phyloP scores from a whole-genome alignment of 1,284 basidiomycete species.

The Hortiboletus rubellus region DNA sequence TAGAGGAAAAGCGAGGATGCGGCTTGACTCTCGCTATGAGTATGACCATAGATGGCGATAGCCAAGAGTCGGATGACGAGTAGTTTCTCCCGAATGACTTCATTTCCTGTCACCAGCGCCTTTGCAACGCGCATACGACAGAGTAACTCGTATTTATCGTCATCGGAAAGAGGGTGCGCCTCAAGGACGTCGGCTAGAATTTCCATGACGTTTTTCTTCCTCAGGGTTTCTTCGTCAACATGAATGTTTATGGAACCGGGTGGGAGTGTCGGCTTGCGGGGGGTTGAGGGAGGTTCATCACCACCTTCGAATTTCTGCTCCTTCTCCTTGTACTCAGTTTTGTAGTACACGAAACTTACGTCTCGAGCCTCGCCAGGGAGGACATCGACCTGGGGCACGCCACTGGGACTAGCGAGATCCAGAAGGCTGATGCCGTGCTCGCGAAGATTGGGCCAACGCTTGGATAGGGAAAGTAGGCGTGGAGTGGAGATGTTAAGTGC shows the following conservation, averaged over 20 bases:
- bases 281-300: constrained; percentile 39
- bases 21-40: constrained; percentile 76
- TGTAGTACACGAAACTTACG: constrained; percentile 76
- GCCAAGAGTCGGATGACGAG: constrained; percentile 83
- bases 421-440: constrained; percentile 72
- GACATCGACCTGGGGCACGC: constrained; percentile 52
- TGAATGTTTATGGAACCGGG: constrained; percentile 62
- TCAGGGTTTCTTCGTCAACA: constrained; percentile 60
- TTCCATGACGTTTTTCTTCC: constrained; percentile 64
- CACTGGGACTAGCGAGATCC: constrained; percentile 61
- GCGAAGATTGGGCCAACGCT: constrained; percentile 72
- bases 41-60: constrained; percentile 88
- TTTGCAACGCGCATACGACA: constrained; percentile 84
- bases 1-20: constrained; percentile 87
- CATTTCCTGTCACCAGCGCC: constrained; percentile 58
- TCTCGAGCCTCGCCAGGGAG: constrained; percentile 70
- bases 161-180: constrained; percentile 72
- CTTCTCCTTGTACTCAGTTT: constrained; percentile 50
- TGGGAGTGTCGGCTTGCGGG: constrained; percentile 38
- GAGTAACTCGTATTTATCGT: constrained; percentile 88
- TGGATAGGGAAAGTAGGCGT: constrained; percentile 68
- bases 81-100: constrained; percentile 74
- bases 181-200: constrained; percentile 77
- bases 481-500: constrained; percentile 76
- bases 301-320: constrained; percentile 43